Percentiles rank a stretch among this genome's conserved stretches.
phyloP scores from a whole-genome alignment of 768 basidiomycete species.

The Pulveroboletus sp. region DNA sequence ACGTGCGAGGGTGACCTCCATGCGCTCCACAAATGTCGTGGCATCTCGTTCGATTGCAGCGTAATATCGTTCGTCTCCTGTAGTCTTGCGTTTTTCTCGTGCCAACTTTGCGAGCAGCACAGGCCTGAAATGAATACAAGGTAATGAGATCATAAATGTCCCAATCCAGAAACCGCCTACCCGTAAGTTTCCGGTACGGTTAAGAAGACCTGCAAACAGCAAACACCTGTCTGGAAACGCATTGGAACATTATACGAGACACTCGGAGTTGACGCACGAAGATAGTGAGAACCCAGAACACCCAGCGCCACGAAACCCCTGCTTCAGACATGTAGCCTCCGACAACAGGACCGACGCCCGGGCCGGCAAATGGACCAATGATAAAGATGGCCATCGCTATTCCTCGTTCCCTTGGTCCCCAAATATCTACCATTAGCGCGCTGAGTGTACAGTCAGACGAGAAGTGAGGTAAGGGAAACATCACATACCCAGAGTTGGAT shows the following conservation, averaged over 20 bases:
- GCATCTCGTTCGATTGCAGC: slow-evolving; percentile 46
- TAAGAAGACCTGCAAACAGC: slow-evolving; percentile 45
- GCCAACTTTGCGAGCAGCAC: slow-evolving; percentile 52
- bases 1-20: slow-evolving; percentile 45
- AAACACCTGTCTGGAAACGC: slow-evolving; percentile 40
- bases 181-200: slow-evolving; percentile 66
- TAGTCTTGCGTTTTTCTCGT: slow-evolving; percentile 43
- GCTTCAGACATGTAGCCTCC: slow-evolving; percentile 40
- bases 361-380: slow-evolving; percentile 64
- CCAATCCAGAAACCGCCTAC: slow-evolving; percentile 31
- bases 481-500: slow-evolving; percentile 58
- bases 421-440: slow-evolving; percentile 53
- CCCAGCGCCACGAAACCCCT: slow-evolving; percentile 55
- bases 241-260: not conserved
- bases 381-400: slow-evolving; percentile 63
- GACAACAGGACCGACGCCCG: slow-evolving; percentile 52
- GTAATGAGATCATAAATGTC: not conserved
- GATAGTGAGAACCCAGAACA: slow-evolving; percentile 60
- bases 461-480: not conserved
- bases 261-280: slow-evolving; percentile 38
- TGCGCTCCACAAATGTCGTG: slow-evolving; percentile 35
- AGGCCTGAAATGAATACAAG: slow-evolving; percentile 36
- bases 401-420: slow-evolving; percentile 58
- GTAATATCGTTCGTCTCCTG: slow-evolving; percentile 47
- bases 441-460: slow-evolving; percentile 22